Percentiles rank a stretch among this genome's conserved stretches.
Evolutionary conservation across 2,329 filamentous ascomycete species (phyloP).

Genomic region (Plenodomus biglobosus): DNA sequence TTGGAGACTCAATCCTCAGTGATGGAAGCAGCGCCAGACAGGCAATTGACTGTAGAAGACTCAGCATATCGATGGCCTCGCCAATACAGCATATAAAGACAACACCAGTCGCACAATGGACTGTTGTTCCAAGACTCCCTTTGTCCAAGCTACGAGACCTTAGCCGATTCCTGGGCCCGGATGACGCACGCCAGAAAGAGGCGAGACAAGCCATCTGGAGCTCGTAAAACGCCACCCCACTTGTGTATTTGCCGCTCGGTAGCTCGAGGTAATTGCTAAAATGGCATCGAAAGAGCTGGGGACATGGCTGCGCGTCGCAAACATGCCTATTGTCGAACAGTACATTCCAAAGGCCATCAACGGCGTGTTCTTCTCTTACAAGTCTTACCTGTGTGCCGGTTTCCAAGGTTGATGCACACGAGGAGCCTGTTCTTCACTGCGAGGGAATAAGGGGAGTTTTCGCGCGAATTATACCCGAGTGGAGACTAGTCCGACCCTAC

Average conservation of each 20-base stretch:
- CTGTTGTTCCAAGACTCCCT: no score
- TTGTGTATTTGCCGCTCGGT: constrained; percentile 1
- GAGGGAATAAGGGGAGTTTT: constrained; percentile 3
- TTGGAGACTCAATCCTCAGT: no score
- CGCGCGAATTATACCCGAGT: constrained; percentile 17
- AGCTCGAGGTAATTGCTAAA: not conserved
- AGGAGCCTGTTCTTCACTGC: constrained; percentile 7
- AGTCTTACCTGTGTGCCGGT: not conserved
- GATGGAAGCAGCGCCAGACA: no score
- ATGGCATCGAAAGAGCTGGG: not conserved
- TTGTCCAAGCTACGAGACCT: not conserved
- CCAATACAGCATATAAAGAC: no score
- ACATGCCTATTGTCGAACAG: not conserved
- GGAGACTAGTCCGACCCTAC: not conserved
- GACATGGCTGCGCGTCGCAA: not conserved
- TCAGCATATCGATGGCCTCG: no score
- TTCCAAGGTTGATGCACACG: not conserved
- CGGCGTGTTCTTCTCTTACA: not conserved
- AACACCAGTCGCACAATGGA: no score
- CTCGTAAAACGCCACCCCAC: constrained; percentile 6
- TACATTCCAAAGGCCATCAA: no score
- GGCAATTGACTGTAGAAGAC: no score
- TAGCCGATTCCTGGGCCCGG: constrained; percentile 3
- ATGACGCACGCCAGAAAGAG: constrained; percentile 8
- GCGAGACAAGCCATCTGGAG: constrained; percentile 1